Evolutionary conservation across 2,329 filamentous ascomycete species (phyloP), one percentile per base, ranked within the genome.

Genomic region (Nigrospora osmanthi): DNA sequence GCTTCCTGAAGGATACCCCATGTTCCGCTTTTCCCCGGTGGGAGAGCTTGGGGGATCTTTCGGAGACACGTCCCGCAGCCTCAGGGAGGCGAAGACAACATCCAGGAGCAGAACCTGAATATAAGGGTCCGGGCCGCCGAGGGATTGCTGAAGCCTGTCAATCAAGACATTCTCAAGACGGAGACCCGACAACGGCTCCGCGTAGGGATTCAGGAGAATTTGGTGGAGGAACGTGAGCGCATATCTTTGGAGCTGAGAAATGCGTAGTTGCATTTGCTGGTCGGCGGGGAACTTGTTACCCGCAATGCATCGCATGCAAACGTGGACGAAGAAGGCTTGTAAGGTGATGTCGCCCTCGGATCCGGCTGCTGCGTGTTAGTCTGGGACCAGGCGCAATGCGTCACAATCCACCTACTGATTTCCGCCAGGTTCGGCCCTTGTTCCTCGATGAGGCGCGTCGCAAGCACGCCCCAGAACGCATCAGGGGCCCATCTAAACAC

Each of bases 101-200:
- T 90, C 86, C 19, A 96, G 75, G 11, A 95, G 67, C 0, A 89
- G 73, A 13, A 85, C 81, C 56, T 95, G 89, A 1, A 91, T 76
- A 43, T 82, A 82, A 30, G 82, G 76, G 53, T 88, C 86, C 1
- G 78, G 67, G 6, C 75, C 72, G 34, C 72, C 63, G 16, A 89
- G 68, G 14, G 82, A 76, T 54, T 75, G 73, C 28, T 71, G 69
- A 6, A 95, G 72, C 50, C 80, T 77, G 31, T 83, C 79, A 47
- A 93, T 83, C 28, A 95, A 70, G 33, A 78, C 63, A 16, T 79
- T 70, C 56, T 94, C 88, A 11, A 94, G 69, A 44, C 85, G 80
- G 10, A 87, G 62, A n/a, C 72, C 70, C 15, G 75, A 72, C 9
- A 89, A 60, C 11, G 74, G 64, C 35, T 72, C 61, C 12, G 83